Conservation (phyloP, 768 basidiomycete species). For the Phanerodontia chrysosporium region DNA sequence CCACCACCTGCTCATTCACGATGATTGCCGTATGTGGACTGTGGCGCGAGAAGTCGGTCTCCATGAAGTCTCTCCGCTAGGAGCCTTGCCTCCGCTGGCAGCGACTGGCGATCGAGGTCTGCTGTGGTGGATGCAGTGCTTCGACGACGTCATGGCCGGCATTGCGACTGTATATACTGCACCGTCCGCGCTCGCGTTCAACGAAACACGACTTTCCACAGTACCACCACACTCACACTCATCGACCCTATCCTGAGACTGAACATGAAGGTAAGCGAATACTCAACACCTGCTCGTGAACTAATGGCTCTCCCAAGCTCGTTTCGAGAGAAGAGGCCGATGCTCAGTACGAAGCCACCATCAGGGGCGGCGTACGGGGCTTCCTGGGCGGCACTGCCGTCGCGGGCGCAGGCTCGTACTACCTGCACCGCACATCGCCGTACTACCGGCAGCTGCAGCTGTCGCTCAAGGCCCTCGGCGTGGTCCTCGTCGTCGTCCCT, state of each 20-base stretch:
- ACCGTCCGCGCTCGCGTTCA: too few relatives aligned
- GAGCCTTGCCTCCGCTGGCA: not conserved
- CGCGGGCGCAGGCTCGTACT: not conserved
- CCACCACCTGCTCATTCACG: not conserved
- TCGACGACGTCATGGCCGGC: not conserved
- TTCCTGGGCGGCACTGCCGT: not conserved
- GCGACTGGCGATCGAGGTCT: too few relatives aligned
- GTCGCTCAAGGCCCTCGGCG: not conserved
- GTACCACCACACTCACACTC: not conserved
- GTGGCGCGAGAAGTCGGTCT: not conserved
- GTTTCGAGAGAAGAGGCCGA: not conserved
- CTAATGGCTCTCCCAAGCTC: not conserved
- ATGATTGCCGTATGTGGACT: not conserved
- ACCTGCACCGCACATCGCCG: not conserved
- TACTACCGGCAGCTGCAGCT: not conserved
- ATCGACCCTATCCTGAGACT: too few relatives aligned
- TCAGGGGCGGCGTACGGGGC: not conserved
- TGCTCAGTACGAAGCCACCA: not conserved
- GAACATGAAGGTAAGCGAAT: too few relatives aligned
- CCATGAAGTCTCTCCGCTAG: not conserved
- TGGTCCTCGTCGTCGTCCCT: not conserved
- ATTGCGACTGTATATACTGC: not conserved
- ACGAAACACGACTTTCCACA: too few relatives aligned
- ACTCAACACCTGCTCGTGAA: not conserved
- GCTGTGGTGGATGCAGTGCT: not conserved